phyloP scores from a whole-genome alignment of 441 rosid species.

The Dalechampia spathulata region DNA sequence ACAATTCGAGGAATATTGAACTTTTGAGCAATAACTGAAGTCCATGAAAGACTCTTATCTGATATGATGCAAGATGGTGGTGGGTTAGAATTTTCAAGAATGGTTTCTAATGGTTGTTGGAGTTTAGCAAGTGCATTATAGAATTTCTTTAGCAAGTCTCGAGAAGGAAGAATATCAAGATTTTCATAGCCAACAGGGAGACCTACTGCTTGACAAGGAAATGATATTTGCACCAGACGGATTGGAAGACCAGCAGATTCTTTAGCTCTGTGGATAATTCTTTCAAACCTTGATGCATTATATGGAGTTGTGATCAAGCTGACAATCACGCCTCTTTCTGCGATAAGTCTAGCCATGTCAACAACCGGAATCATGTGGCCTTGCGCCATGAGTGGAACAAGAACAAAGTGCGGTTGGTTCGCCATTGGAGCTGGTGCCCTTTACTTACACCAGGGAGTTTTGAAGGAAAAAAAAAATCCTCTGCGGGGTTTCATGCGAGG shows the following conservation, averaged over 20 bases:
- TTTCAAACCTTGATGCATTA: slow-evolving; percentile 29
- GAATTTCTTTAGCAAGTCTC: slow-evolving; percentile 18
- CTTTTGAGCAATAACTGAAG: slow-evolving; percentile 6
- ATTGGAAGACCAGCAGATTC: slow-evolving; percentile 15
- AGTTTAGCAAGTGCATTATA: slow-evolving; percentile 16
- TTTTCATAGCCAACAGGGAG: slow-evolving; percentile 25
- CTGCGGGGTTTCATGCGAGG: too few relatives aligned
- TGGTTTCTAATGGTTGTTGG: slow-evolving; percentile 15
- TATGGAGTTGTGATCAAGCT: slow-evolving; percentile 33
- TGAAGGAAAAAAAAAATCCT: too few relatives aligned
- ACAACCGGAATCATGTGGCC: slow-evolving; percentile 37
- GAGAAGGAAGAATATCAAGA: slow-evolving; percentile 23
- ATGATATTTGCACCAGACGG: slow-evolving; percentile 13
- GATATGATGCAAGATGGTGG: slow-evolving; percentile 25
- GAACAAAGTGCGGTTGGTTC: slow-evolving; percentile 28
- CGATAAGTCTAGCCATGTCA: slow-evolving; percentile 34
- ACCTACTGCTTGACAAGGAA: slow-evolving; percentile 21
- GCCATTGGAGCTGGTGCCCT: slow-evolving; percentile 13
- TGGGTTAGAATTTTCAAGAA: slow-evolving; percentile 9
- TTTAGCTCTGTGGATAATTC: slow-evolving; percentile 13
- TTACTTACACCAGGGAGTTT: not conserved
- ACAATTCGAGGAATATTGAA: slow-evolving; percentile 25
- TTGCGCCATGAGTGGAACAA: slow-evolving; percentile 38
- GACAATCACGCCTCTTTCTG: slow-evolving; percentile 22
- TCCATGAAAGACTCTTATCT: slow-evolving; percentile 24